Conservation (phyloP, 805 yeast genomes). For the Hemisphaericaspora nanyangensis region DNA sequence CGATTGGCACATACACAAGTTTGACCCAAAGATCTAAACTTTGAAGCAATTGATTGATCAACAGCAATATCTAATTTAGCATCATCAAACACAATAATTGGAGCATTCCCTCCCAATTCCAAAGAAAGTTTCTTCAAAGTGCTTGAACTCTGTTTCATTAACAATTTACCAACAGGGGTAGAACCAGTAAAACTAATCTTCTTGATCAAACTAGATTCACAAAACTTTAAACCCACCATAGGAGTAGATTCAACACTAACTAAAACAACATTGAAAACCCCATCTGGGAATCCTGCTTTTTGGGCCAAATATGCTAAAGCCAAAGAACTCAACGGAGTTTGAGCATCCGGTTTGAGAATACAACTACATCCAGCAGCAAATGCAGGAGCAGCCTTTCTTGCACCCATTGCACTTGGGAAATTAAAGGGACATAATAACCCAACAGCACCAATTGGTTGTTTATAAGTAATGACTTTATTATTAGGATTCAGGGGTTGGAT, state of each 20-base stretch:
- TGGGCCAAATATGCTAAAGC: constrained; percentile 54
- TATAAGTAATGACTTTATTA: constrained; percentile 50
- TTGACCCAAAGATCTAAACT: constrained; percentile 76
- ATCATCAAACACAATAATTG: constrained; percentile 70
- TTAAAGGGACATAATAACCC: constrained; percentile 66
- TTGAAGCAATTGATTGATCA: constrained; percentile 60
- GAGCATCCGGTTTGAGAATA: constrained; percentile 58
- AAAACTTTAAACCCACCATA: constrained; percentile 48
- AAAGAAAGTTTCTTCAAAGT: constrained; percentile 68
- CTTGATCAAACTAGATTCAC: constrained; percentile 52
- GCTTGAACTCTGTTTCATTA: constrained; percentile 57
- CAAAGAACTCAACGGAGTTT: constrained; percentile 58
- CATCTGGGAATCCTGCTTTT: constrained; percentile 59
- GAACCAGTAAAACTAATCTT: constrained; percentile 80
- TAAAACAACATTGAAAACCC: constrained; percentile 51
- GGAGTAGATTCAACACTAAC: constrained; percentile 48
- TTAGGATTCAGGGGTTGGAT: constrained; percentile 51
- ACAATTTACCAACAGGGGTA: constrained; percentile 64
- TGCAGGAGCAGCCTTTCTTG: constrained; percentile 63
- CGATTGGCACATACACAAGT: constrained; percentile 81
- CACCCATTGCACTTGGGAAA: constrained; percentile 65
- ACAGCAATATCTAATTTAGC: constrained; percentile 67
- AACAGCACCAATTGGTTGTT: constrained; percentile 62
- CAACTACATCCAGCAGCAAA: constrained; percentile 64
- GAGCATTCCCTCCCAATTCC: constrained; percentile 82